Evolutionary conservation across 352 stramenopile genomes (phyloP).

Genomic region (Nothophytophthora sp.): DNA sequence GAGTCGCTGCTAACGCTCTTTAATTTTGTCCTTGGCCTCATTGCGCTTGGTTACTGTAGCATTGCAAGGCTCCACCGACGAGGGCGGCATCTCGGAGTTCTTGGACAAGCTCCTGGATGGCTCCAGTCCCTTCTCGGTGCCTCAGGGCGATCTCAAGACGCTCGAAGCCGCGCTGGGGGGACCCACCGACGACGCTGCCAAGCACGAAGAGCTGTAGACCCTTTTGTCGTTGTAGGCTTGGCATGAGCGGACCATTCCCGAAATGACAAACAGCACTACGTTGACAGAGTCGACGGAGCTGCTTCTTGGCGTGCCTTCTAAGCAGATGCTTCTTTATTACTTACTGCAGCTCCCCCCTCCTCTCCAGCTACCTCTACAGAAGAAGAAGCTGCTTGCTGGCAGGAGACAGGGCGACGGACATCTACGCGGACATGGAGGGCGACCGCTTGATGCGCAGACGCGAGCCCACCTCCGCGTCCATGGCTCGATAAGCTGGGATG

Average conservation of each 20-base stretch:
- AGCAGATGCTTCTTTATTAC: constrained; percentile 23
- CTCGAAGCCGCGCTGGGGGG: constrained; percentile 24
- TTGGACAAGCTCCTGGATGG: constrained; percentile 70
- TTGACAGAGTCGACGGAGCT: no score
- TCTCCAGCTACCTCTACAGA: background rate
- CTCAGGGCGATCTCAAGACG: constrained; percentile 16
- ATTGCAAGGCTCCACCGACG: constrained; percentile 26
- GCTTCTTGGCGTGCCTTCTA: no score
- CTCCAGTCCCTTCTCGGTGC: constrained; percentile 45
- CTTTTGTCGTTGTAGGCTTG: no score
- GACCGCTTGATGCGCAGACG: constrained; percentile 64
- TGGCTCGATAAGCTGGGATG: constrained; percentile 68
- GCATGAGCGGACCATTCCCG: background rate
- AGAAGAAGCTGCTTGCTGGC: constrained; percentile 8
- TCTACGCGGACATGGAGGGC: constrained; percentile 49
- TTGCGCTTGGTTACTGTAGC: constrained; percentile 26
- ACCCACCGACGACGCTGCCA: constrained; percentile 7
- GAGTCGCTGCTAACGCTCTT: background rate
- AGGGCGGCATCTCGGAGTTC: constrained; percentile 42
- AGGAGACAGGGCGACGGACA: constrained; percentile 1
- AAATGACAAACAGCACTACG: no score
- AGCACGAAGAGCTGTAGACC: constrained; percentile 33
- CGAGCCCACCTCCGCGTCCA: constrained; percentile 74
- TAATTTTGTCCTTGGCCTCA: constrained; percentile 2
- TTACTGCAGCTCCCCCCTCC: constrained; percentile 6